Evolutionary conservation across 1,284 basidiomycete species (phyloP), one percentile per base, ranked within the genome.

Genomic region (Trichosporon sp.): DNA sequence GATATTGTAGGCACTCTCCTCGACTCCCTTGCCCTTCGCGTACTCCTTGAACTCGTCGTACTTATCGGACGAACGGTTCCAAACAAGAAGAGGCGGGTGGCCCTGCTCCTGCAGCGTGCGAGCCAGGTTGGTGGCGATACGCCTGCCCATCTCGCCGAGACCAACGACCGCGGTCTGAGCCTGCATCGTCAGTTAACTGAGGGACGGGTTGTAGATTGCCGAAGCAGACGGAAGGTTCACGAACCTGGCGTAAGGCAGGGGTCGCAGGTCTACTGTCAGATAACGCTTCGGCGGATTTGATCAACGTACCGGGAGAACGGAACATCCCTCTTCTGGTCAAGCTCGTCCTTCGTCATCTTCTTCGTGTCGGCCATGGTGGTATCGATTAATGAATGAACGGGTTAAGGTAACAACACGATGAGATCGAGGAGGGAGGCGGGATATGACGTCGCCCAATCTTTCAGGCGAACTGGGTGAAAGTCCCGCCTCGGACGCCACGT

Each of bases 71-170:
- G 77, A 76, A 31, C 83, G 73, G 74, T 84, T 84, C 75, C 77
- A 84, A 18, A 84, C 80, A 15, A 81, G 72, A 53, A 84, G 73
- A 5, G 83, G 80, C 1, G 81, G 77, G 77, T 80, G 65, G 35
- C 68, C 68, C 7, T 72, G 42, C 9, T 64, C 56, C 9, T 67
- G 62, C 15, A 76, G 68, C 38, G 73, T 65, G 62, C 73, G 76
- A 27, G 83, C 83, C 25, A 84, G 69, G 75, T 83, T 84, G 35
- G 76, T 73, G 4, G 83, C 82, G 77, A 81, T 82, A 44, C 78
- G 70, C 68, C 75, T 76, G n/a, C 81, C 81, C 80, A 84, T 84
- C 64, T 79, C 80, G 8, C 83, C 83, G 32, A 84, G 74, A 34
- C 83, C 83, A 65, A 83, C 74, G 68, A 82, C 83, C 2, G 80